phyloP scores from a whole-genome alignment of 345 rosid genomes.

The Viola odorata region DNA sequence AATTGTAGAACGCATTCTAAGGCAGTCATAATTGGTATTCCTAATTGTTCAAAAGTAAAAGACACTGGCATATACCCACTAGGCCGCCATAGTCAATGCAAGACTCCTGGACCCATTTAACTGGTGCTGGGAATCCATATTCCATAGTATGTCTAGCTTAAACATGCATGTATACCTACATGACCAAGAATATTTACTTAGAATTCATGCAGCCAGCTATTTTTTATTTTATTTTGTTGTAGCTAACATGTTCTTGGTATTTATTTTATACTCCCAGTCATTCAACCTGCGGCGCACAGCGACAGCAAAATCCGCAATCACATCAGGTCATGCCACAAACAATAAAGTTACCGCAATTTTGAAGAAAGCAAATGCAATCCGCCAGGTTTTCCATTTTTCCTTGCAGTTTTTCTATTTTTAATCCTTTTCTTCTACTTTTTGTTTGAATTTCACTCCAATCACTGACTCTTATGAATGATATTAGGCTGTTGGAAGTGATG shows the following conservation, averaged over 20 bases:
- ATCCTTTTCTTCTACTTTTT: not conserved
- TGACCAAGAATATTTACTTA: not conserved
- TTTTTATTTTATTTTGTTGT: not conserved
- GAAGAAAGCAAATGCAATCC: constrained; percentile 93
- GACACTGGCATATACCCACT: too few relatives aligned
- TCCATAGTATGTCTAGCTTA: not conserved
- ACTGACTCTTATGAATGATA: constrained; percentile 14
- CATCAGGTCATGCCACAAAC: constrained; percentile 41
- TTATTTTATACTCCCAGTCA: constrained; percentile 40
- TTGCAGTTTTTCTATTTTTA: too few relatives aligned
- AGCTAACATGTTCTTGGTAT: not conserved
- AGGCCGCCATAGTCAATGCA: not conserved
- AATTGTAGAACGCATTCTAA: too few relatives aligned
- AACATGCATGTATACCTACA: not conserved
- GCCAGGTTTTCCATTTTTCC: constrained; percentile 50
- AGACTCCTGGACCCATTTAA: not conserved
- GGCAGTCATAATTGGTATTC: too few relatives aligned
- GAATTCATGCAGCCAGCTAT: not conserved
- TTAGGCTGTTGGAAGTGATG: constrained; percentile 80
- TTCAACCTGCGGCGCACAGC: constrained; percentile 57
- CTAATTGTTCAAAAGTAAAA: too few relatives aligned
- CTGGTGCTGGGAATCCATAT: not conserved
- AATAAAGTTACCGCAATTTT: constrained; percentile 69
- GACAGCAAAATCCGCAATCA: constrained; percentile 31
- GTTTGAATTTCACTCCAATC: not conserved